Evolutionary conservation across 495 filamentous ascomycete genomes (phyloP).

Genomic region (Aspergillus nanangensis): DNA sequence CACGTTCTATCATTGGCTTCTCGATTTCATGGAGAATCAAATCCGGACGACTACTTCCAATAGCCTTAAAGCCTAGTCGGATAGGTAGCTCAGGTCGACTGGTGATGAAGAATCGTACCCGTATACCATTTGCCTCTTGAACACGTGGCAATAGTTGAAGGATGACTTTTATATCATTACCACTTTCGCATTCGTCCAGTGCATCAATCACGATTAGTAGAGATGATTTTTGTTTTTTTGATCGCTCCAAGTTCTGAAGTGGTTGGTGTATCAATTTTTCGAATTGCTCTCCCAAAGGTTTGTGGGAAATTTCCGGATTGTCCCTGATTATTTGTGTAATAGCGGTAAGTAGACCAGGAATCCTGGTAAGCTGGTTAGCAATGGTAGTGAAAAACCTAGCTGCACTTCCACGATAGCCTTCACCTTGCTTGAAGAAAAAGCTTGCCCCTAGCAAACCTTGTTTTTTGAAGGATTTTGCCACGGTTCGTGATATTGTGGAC

Average conservation of each 20-base stretch:
- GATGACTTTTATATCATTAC: constrained; percentile 34
- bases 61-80: constrained; percentile 20
- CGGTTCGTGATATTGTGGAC: neutral
- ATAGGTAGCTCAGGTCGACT: constrained; percentile 45
- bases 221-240: constrained; percentile 1
- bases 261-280: constrained; percentile 40
- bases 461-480: neutral
- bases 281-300: constrained; percentile 39
- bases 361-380: constrained; percentile 27
- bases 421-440: constrained; percentile 39
- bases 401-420: constrained; percentile 32
- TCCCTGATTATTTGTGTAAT: constrained; percentile 31
- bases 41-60: constrained; percentile 9
- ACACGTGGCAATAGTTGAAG: constrained; percentile 30
- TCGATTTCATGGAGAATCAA: constrained; percentile 16
- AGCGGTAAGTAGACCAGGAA: constrained; percentile 19
- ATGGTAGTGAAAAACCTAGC: constrained; percentile 40
- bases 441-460: neutral
- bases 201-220: constrained; percentile 47
- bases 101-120: constrained; percentile 27
- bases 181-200: constrained; percentile 47
- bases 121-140: constrained; percentile 3
- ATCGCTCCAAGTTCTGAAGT: constrained; percentile 13
- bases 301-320: constrained; percentile 24
- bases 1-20: constrained; percentile 12